Evolutionary conservation across 192 early-diverging fungal genomes (phyloP).

Genomic region (Gaertneriomyces semiglobifer): DNA sequence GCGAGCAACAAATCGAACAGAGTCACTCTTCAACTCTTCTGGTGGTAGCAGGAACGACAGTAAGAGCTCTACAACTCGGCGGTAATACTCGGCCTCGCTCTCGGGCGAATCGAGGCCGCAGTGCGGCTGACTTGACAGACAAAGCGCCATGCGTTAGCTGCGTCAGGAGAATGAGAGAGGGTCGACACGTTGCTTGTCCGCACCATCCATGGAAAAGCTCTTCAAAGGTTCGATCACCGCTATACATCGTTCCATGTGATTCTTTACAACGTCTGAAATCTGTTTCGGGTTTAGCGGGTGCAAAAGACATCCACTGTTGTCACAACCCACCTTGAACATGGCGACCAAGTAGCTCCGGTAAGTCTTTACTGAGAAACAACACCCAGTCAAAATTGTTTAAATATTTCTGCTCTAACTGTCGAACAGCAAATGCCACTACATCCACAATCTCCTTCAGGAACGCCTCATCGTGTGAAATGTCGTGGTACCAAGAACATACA

Average conservation of each 20-base stretch:
- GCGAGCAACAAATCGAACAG: slow-evolving; percentile 26
- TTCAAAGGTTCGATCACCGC: slow-evolving; percentile 36
- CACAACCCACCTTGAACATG: slow-evolving; percentile 21
- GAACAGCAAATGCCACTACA: slow-evolving; percentile 4
- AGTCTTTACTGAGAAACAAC: slow-evolving; percentile 17
- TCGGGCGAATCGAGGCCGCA: slow-evolving; percentile 33
- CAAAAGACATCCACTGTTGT: no score
- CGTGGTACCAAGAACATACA: slow-evolving; percentile 29
- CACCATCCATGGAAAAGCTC: slow-evolving; percentile 35
- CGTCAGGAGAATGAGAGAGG: no score
- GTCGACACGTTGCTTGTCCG: no score
- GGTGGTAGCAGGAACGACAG: slow-evolving; percentile 30
- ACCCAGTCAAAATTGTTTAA: slow-evolving; percentile 33
- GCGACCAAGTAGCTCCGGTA: slow-evolving; percentile 31
- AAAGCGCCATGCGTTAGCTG: no score
- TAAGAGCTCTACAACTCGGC: slow-evolving; percentile 36
- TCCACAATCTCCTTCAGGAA: slow-evolving; percentile 32
- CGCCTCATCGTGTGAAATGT: slow-evolving; percentile 32
- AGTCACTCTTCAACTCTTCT: slow-evolving; percentile 30
- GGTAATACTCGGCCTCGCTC: slow-evolving; percentile 36
- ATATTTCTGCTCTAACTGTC: slow-evolving; percentile 20
- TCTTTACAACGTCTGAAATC: slow-evolving; percentile 35
- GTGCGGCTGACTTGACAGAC: slow-evolving; percentile 31
- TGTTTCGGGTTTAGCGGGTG: no score
- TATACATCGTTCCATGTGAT: slow-evolving; percentile 41